Percentiles rank a stretch among this genome's conserved stretches.
Evolutionary conservation across 2,329 filamentous ascomycete genomes (phyloP).

Genomic region (Talaromyces sp.): DNA sequence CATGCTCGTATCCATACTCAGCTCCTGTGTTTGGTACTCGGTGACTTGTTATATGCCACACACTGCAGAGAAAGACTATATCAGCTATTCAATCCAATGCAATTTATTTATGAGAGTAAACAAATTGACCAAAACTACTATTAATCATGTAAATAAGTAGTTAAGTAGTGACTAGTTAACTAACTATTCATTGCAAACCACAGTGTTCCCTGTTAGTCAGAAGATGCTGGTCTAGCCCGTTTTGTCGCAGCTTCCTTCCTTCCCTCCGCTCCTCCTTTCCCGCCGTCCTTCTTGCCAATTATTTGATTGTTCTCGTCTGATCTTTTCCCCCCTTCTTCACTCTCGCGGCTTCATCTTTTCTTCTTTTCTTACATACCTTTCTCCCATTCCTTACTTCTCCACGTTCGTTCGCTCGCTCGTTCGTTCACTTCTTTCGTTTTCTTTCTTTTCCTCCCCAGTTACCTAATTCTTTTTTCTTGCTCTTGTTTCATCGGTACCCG

Average conservation of each 20-base stretch:
- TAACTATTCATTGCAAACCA: too few relatives aligned
- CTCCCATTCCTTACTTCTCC: slow-evolving; percentile 21
- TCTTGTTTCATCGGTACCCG: background rate
- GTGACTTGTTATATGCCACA: background rate
- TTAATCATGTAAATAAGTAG: too few relatives aligned
- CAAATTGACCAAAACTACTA: too few relatives aligned
- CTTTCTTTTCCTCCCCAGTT: slow-evolving; percentile 16
- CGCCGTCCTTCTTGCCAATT: background rate
- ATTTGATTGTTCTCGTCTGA: slow-evolving; percentile 3
- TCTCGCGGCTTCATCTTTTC: slow-evolving; percentile 15
- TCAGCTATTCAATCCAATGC: too few relatives aligned
- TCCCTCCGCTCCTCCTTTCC: slow-evolving; percentile 11
- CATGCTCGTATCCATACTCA: background rate
- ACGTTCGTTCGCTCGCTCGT: slow-evolving; percentile 20
- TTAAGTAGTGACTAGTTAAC: too few relatives aligned
- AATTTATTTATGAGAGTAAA: too few relatives aligned
- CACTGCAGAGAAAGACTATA: too few relatives aligned
- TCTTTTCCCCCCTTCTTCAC: slow-evolving; percentile 15
- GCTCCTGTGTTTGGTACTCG: background rate
- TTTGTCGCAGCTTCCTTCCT: slow-evolving; percentile 10
- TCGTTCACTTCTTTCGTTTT: slow-evolving; percentile 18
- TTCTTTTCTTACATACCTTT: slow-evolving; percentile 11
- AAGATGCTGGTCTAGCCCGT: slow-evolving; percentile 5
- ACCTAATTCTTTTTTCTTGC: slow-evolving; percentile 12
- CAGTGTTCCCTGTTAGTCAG: too few relatives aligned